These are phyloP conservation scores for Globisporangium middletonii DNA, from an alignment of 352 stramenopile genomes.

Conservation along the genomic window DNA sequence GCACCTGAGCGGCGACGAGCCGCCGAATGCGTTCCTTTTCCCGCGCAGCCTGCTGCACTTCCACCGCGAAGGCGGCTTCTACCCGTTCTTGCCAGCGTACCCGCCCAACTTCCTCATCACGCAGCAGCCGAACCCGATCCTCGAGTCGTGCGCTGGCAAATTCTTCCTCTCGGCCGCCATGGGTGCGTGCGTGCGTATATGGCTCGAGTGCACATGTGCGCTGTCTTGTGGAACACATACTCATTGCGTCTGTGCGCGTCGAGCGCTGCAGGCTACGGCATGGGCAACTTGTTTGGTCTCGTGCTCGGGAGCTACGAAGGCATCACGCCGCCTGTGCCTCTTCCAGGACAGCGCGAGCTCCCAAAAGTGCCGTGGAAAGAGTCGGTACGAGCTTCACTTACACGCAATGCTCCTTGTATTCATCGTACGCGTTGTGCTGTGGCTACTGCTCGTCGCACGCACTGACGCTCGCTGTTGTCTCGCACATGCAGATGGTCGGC, in stretches of 20 bases:
- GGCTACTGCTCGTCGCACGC: background rate
- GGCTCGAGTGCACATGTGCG: background rate
- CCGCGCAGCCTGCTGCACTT: conserved; percentile 46
- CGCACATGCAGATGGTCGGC: conserved; percentile 33
- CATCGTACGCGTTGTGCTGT: background rate
- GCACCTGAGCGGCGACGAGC: conserved; percentile 46
- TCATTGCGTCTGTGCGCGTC: too few relatives aligned
- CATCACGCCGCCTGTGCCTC: conserved; percentile 72
- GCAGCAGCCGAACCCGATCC: conserved; percentile 66
- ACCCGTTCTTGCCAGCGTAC: conserved; percentile 70
- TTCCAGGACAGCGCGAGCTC: conserved; percentile 73
- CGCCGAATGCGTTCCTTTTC: conserved; percentile 80
- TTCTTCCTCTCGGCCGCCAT: conserved; percentile 76
- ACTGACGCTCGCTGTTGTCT: background rate
- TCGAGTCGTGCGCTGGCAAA: conserved; percentile 76
- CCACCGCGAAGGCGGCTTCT: conserved; percentile 47
- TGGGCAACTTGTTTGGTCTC: conserved; percentile 75
- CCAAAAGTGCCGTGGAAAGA: conserved; percentile 77
- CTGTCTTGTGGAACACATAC: too few relatives aligned
- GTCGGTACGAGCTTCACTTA: conserved; percentile 29
- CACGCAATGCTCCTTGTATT: background rate
- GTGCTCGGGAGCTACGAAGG: conserved; percentile 83
- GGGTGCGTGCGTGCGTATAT: conserved; percentile 45
- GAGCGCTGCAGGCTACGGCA: conserved; percentile 55
- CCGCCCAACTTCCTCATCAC: conserved; percentile 54